Conservation (phyloP, 2,329 filamentous ascomycete genomes). For the Nemania abortiva region DNA sequence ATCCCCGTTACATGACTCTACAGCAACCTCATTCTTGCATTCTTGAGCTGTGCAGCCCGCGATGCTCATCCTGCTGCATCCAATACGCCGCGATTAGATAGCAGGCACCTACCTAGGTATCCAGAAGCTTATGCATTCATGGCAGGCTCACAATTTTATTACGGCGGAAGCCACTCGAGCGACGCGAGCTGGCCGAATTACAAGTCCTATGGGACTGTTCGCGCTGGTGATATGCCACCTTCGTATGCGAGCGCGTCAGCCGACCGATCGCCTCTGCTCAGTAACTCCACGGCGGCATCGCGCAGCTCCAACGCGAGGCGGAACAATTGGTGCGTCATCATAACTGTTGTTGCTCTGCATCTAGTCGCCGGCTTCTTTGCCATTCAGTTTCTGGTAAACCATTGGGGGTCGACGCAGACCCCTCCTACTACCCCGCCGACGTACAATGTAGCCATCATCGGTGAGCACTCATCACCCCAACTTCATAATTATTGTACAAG, state of each 20-base stretch:
- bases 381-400: neutral
- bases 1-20: neutral
- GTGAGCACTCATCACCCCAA: conserved; percentile 30
- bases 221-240: neutral
- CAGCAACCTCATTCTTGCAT: neutral
- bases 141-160: neutral
- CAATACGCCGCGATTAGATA: neutral
- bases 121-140: neutral
- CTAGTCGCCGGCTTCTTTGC: neutral
- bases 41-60: neutral
- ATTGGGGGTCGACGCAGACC: neutral
- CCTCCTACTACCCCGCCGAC: conserved; percentile 20
- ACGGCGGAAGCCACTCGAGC: neutral
- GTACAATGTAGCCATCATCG: conserved; percentile 45
- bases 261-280: neutral
- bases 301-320: neutral
- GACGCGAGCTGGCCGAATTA: neutral
- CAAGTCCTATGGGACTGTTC: neutral
- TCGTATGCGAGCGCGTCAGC: neutral
- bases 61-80: neutral
- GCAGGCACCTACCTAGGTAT: neutral
- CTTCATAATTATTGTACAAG: neutral
- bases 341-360: neutral
- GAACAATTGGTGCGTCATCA: neutral
- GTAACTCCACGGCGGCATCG: neutral